Conservation (phyloP, 2,329 filamentous ascomycete genomes). For the Pseudopithomyces maydicus region DNA sequence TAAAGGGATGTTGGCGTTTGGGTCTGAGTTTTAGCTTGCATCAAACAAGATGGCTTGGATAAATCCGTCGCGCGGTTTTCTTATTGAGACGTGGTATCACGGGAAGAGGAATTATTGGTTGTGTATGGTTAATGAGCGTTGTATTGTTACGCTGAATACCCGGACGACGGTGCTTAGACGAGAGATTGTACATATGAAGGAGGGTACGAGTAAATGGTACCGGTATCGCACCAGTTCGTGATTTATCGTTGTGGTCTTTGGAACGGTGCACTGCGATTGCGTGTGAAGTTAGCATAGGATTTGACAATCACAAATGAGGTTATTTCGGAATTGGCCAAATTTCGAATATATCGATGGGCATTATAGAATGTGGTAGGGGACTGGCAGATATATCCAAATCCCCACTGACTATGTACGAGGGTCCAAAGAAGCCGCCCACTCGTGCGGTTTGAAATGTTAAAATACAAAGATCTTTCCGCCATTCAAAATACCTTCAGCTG, state of each 20-base stretch:
- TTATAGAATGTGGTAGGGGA: too few relatives aligned
- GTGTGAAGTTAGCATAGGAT: background rate
- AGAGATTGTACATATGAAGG: background rate
- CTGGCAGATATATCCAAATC: too few relatives aligned
- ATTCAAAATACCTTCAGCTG: background rate
- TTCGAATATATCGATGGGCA: too few relatives aligned
- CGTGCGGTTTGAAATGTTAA: background rate
- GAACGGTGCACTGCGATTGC: too few relatives aligned
- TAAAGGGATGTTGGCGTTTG: background rate
- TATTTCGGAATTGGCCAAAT: too few relatives aligned
- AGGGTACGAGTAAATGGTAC: background rate
- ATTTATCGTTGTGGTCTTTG: background rate
- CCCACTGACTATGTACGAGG: too few relatives aligned
- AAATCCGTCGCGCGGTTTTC: background rate
- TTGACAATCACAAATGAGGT: too few relatives aligned
- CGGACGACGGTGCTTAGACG: background rate
- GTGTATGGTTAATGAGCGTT: conserved; percentile 1
- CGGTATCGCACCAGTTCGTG: background rate
- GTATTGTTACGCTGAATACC: conserved; percentile 5
- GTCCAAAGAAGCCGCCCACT: background rate
- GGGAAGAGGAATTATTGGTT: background rate
- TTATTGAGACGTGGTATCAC: background rate
- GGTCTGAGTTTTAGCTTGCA: background rate
- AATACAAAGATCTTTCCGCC: background rate
- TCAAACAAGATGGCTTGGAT: background rate